Conservation (phyloP, 805 yeast genomes). For the Saccharomycopsis sp. region DNA sequence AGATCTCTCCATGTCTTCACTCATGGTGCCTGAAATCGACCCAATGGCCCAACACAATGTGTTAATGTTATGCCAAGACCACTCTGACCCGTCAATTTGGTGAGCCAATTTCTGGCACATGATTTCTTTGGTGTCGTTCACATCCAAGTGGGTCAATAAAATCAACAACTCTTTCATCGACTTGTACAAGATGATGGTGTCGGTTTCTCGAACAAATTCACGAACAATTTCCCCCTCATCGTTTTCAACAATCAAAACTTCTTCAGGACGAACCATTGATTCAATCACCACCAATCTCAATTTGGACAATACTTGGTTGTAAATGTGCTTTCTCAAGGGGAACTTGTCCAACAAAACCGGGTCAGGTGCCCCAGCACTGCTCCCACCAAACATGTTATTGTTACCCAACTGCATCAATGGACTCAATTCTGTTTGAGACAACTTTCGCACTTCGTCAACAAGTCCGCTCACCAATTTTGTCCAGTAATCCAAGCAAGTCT, state of each 20-base stretch:
- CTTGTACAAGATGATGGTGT: conserved; percentile 91
- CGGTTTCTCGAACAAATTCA: conserved; percentile 93
- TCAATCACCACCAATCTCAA: conserved; percentile 91
- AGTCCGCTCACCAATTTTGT: conserved; percentile 70
- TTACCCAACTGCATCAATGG: conserved; percentile 71
- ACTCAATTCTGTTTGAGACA: conserved; percentile 62
- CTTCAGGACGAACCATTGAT: conserved; percentile 98
- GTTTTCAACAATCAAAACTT: conserved; percentile 90
- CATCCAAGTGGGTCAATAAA: conserved; percentile 90
- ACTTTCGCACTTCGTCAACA: conserved; percentile 74
- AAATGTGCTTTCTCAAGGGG: conserved; percentile 80
- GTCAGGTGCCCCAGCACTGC: conserved; percentile 75
- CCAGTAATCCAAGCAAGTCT: conserved; percentile 96
- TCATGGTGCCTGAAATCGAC: conserved; percentile 97
- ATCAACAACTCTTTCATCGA: conserved; percentile 94
- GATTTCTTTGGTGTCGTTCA: conserved; percentile 84
- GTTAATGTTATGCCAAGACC: conserved; percentile 99
- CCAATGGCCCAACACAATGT: conserved; percentile 99
- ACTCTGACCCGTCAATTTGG: conserved; percentile 92
- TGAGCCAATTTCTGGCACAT: conserved; percentile 87
- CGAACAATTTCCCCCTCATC: conserved; percentile 99
- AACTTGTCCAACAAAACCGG: conserved; percentile 68
- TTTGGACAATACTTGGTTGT: conserved; percentile 68
- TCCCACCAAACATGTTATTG: conserved; percentile 32
- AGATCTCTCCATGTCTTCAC: conserved; percentile 92